Conservation (phyloP, 371 early-diverging fungal genomes). For the Actinomortierella wolfii region DNA sequence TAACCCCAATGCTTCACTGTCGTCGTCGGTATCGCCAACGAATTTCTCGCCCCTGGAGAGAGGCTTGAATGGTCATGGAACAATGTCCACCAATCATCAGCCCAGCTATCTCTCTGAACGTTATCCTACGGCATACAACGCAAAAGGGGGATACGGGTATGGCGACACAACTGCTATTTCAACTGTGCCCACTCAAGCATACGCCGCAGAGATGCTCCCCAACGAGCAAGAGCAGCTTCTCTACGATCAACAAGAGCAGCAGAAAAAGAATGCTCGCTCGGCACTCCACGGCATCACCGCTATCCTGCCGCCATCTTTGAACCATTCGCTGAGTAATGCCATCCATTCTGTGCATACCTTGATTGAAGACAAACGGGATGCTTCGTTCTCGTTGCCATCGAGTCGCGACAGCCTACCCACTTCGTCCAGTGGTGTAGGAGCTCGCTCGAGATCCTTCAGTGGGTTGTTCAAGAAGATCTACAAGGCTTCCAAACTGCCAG, state of each 20-base stretch:
- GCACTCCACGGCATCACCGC: slow-evolving; percentile 30
- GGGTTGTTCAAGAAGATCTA: slow-evolving; percentile 24
- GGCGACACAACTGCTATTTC: slow-evolving; percentile 5
- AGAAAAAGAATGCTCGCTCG: slow-evolving; percentile 34
- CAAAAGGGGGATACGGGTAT: no score
- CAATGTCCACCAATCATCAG: no score
- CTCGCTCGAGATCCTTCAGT: slow-evolving; percentile 12
- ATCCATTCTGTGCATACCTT: slow-evolving; percentile 25
- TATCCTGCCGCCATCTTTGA: slow-evolving; percentile 30
- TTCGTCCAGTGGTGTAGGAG: slow-evolving; percentile 8
- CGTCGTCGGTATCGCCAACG: no score
- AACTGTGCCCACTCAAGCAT: background rate
- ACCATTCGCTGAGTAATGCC: slow-evolving; percentile 35
- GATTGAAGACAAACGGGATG: slow-evolving; percentile 12
- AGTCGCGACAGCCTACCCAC: slow-evolving; percentile 3
- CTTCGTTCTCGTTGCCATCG: slow-evolving; percentile 16
- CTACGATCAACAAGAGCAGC: slow-evolving; percentile 30
- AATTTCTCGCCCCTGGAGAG: no score
- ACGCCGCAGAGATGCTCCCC: no score
- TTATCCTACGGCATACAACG: background rate
- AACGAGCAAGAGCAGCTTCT: slow-evolving; percentile 13
- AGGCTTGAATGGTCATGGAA: no score
- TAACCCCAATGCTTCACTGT: no score
- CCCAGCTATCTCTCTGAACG: no score
- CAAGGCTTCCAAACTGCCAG: slow-evolving; percentile 47